Base-by-base conservation (phyloP, 2,329 filamentous ascomycete species). In the Pyrenophora teres region DNA sequence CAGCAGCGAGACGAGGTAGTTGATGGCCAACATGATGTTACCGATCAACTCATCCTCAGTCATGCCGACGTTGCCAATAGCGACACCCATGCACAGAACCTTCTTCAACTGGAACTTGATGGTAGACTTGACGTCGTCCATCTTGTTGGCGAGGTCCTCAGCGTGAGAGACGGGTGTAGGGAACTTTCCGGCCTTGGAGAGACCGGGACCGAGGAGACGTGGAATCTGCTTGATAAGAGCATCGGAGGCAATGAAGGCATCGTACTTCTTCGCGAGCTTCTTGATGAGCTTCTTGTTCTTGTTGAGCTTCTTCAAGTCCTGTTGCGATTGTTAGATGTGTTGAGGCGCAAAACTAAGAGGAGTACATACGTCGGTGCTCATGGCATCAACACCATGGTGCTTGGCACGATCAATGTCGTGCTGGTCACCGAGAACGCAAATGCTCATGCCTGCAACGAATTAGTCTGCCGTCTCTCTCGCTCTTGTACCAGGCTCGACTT, bases 271-370 rank as follows among this genome's bases (percentile, higher is more conserved):
- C 64, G 94, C 94, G 68, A 99, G 90, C 89, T 99, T 99, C 92
- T 99, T 99, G 88, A 99, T 97, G 76, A 97, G 88, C 89, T 99
- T 99, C 90, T 99, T 97, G 91, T 99, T 99, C 91, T 99, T 99
- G 89, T 99, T 99, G 71, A 99, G 91, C 89, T 99, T 99, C 90
- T 99, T 99, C 83, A 99, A 83, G 81, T 99, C 94, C 49, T 51
- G 42, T 27, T 4, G 40, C 40, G 35, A 8, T 40, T 47, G 50
- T 54, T 30, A 56, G 55, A 52, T 36, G 38, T 44, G 35, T 40
- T 36, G 30, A 13, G n/a, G 7, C 7, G 2, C 10, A 6, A 3
- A 10, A 7, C 10, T 10, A 16, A 10, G 1, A 8, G 6, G 27
- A 9, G 15, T n/a, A 42, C 57, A 58, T 36, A 56, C 49, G 75